A percentile compares a stretch with the other conserved stretches of the same genome.
These are phyloP conservation scores for Tulasnella sp. DNA, from an alignment of 768 basidiomycete genomes.

Conservation along the genomic window DNA sequence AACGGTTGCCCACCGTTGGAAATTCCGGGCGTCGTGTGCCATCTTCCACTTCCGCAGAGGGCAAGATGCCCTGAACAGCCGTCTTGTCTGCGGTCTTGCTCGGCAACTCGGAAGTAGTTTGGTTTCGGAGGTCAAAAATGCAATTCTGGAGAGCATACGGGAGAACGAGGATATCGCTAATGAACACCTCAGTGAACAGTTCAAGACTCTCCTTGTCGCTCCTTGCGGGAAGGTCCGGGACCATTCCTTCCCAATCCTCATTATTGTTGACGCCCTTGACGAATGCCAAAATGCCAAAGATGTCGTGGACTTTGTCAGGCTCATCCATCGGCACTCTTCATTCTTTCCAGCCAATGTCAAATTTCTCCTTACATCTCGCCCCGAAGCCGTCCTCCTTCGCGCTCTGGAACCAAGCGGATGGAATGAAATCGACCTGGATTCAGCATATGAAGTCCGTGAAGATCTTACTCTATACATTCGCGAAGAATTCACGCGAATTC, in stretches of 20 bases:
- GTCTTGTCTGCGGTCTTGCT: not conserved
- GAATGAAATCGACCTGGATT: not conserved
- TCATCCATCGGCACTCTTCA: not conserved
- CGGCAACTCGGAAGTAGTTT: not conserved
- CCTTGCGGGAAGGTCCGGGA: not conserved
- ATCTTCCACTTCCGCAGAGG: not conserved
- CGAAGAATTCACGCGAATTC: not conserved
- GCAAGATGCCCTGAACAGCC: not conserved
- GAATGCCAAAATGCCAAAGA: not conserved
- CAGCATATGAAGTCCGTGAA: rapidly evolving
- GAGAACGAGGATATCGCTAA: not conserved
- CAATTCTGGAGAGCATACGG: not conserved
- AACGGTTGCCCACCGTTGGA: not conserved
- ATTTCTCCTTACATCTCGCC: not conserved
- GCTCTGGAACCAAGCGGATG: not conserved
- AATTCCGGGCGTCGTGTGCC: not conserved
- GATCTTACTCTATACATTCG: not conserved
- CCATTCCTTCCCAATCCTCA: not conserved
- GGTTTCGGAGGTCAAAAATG: not conserved
- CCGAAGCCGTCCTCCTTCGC: not conserved
- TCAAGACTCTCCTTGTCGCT: not conserved
- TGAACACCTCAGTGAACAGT: not conserved
- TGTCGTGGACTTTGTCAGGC: not conserved
- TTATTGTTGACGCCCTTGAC: not conserved
- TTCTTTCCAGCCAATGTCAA: not conserved